phyloP scores from a whole-genome alignment of 1,284 basidiomycete genomes.

The Ganoderma leucocontextum region DNA sequence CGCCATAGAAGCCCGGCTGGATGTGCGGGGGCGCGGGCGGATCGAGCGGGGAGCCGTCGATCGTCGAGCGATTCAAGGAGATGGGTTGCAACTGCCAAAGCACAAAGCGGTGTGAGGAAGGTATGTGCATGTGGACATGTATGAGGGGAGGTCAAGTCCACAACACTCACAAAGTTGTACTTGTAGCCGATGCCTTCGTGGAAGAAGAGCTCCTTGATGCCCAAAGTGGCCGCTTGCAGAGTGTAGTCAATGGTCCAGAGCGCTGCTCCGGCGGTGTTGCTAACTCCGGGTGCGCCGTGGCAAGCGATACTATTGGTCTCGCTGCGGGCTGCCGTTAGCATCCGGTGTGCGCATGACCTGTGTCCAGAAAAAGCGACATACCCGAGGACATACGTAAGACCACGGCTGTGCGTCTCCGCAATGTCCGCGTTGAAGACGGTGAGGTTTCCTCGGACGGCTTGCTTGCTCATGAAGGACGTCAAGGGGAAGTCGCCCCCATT shows the following conservation, averaged over 20 bases:
- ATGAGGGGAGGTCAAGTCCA: neutral
- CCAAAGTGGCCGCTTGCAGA: constrained; percentile 53
- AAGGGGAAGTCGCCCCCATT: constrained; percentile 55
- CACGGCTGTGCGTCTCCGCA: constrained; percentile 50
- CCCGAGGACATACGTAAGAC: constrained; percentile 67
- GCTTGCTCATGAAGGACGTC: constrained; percentile 69
- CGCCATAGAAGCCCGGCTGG: constrained; percentile 69
- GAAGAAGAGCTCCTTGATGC: constrained; percentile 48
- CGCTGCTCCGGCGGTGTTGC: constrained; percentile 73
- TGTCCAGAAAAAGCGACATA: constrained; percentile 38
- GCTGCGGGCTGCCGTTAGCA: constrained; percentile 11
- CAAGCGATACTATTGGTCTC: constrained; percentile 47
- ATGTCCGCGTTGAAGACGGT: constrained; percentile 60
- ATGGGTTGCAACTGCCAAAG: constrained; percentile 59
- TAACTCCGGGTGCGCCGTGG: constrained; percentile 70
- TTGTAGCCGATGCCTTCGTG: constrained; percentile 54
- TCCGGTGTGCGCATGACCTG: constrained; percentile 1
- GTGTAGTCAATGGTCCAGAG: constrained; percentile 75
- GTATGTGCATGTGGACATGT: neutral
- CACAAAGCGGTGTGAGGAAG: neutral
- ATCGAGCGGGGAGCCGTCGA: constrained; percentile 56
- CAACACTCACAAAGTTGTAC: constrained; percentile 49
- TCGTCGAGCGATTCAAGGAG: constrained; percentile 57
- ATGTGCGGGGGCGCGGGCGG: constrained; percentile 60
- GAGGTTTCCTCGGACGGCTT: constrained; percentile 64